Conservation (phyloP, 441 rosid genomes). For the Aquilaria agallochum region DNA sequence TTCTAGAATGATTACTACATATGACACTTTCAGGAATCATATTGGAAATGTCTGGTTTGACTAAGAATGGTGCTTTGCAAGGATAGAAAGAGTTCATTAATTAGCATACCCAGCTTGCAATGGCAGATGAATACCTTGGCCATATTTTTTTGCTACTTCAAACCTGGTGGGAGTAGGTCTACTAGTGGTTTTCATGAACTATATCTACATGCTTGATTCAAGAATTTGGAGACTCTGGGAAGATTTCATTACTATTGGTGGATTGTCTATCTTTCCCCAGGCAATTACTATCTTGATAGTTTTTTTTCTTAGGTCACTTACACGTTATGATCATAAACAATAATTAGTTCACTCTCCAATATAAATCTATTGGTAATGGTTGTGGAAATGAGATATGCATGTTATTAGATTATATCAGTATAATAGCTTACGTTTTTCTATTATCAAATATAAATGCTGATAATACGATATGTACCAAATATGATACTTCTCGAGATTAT, state of each 20-base stretch:
- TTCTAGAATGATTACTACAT: conserved; percentile 13
- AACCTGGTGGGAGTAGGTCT: conserved; percentile 58
- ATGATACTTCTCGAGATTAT: conserved; percentile 61
- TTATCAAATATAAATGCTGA: conserved; percentile 30
- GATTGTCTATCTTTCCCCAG: conserved; percentile 81
- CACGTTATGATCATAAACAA: too few relatives aligned
- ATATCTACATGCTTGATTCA: conserved; percentile 45
- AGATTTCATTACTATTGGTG: conserved; percentile 78
- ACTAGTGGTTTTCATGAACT: conserved; percentile 46
- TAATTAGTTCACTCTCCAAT: background rate
- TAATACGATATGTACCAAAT: conserved; percentile 71
- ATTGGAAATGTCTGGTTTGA: conserved; percentile 86
- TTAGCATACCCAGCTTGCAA: conserved; percentile 56
- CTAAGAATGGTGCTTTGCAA: conserved; percentile 49
- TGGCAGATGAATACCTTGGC: conserved; percentile 80
- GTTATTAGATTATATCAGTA: background rate
- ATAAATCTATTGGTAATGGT: background rate
- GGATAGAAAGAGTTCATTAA: conserved; percentile 61
- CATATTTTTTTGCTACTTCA: conserved; percentile 48
- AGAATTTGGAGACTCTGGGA: conserved; percentile 76
- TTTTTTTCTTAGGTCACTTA: too few relatives aligned
- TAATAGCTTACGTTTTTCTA: background rate
- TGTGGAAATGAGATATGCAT: too few relatives aligned
- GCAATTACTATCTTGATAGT: conserved; percentile 25
- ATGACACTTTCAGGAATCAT: conserved; percentile 58